Conservation (phyloP, 495 filamentous ascomycete genomes). For the Xylaria acuta region DNA sequence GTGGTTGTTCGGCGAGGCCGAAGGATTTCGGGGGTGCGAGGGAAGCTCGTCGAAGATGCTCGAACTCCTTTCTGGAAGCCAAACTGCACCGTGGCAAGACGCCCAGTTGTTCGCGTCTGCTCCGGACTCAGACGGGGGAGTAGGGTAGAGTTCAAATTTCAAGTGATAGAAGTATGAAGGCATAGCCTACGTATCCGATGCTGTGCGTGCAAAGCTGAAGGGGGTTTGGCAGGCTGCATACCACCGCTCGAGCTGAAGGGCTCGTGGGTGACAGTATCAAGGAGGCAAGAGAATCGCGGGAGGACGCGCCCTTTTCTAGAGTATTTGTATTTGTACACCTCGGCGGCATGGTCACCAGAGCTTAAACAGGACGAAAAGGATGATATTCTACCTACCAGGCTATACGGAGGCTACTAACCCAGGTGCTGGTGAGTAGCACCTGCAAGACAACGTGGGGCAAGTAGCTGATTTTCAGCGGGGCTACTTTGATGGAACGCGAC, state of each 20-base stretch:
- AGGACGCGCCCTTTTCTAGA: background rate
- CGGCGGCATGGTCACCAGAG: slow-evolving; percentile 4
- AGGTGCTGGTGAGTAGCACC: background rate
- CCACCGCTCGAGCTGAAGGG: background rate
- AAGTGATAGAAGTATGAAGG: slow-evolving; percentile 93
- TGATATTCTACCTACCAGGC: background rate
- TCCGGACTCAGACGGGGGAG: slow-evolving; percentile 43
- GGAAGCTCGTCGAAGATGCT: slow-evolving; percentile 56
- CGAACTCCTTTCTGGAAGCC: slow-evolving; percentile 46
- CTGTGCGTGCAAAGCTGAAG: background rate
- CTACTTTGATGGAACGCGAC: background rate
- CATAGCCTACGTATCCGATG: slow-evolving; percentile 48
- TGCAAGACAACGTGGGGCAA: background rate
- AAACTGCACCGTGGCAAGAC: slow-evolving; percentile 34
- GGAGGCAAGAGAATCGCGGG: slow-evolving; percentile 19
- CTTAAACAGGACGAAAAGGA: background rate
- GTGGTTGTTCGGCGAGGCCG: slow-evolving; percentile 1
- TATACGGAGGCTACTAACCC: background rate
- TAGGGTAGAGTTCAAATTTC: slow-evolving; percentile 79
- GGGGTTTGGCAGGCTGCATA: slow-evolving; percentile 5
- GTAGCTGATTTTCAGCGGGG: background rate
- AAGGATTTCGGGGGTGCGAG: slow-evolving; percentile 42
- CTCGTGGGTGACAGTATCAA: background rate
- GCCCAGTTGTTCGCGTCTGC: slow-evolving; percentile 20
- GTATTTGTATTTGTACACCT: background rate